phyloP scores from a whole-genome alignment of 495 filamentous ascomycete genomes.

The Hypoxylon intermedium region DNA sequence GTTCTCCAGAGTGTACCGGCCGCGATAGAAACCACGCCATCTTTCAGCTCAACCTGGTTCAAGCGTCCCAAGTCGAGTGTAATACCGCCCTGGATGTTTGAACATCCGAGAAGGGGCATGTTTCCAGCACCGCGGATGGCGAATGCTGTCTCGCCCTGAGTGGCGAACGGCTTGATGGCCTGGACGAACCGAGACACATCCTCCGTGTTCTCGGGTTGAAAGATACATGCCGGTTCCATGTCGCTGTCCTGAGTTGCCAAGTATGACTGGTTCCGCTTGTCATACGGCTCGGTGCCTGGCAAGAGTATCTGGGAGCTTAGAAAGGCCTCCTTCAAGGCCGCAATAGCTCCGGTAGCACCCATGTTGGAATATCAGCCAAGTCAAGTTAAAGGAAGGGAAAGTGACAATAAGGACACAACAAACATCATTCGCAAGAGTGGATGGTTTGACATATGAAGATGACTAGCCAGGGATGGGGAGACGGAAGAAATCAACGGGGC shows the following conservation, averaged over 20 bases:
- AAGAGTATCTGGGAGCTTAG: not conserved
- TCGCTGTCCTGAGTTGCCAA: not conserved
- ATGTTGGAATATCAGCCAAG: no score
- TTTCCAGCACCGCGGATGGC: constrained; percentile 48
- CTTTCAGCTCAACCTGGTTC: not conserved
- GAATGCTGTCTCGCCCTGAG: constrained; percentile 17
- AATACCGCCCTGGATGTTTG: constrained; percentile 41
- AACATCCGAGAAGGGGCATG: constrained; percentile 29
- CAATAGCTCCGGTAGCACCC: not conserved
- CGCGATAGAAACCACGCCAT: constrained; percentile 10
- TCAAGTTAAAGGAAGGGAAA: no score
- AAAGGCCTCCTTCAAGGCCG: not conserved
- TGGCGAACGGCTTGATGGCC: not conserved
- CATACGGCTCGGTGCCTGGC: not conserved
- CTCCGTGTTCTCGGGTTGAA: constrained; percentile 43
- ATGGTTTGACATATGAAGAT: no score
- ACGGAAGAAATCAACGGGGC: no score
- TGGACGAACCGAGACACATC: constrained; percentile 36
- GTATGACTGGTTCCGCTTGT: not conserved
- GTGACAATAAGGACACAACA: no score
- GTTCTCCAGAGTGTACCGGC: constrained; percentile 25
- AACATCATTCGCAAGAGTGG: no score
- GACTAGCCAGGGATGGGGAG: no score
- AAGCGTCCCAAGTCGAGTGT: constrained; percentile 15
- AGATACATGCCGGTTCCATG: constrained; percentile 9